phyloP scores from a whole-genome alignment of 805 yeast species.

The Priceomyces castillae region DNA sequence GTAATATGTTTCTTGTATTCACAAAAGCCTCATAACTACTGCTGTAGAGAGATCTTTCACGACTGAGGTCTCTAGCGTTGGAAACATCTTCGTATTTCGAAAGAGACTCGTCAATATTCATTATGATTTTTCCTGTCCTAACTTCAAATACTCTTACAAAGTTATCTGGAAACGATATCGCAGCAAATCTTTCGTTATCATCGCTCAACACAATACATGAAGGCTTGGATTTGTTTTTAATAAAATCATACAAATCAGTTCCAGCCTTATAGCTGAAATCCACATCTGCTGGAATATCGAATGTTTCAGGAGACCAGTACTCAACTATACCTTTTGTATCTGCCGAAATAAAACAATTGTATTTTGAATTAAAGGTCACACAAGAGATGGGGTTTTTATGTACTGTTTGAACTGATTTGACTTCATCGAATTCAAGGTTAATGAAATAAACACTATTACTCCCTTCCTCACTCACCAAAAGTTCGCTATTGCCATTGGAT shows the following conservation, averaged over 20 bases:
- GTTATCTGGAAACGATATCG: slow-evolving; percentile 29
- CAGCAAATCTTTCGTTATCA: slow-evolving; percentile 25
- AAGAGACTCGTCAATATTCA: slow-evolving; percentile 9
- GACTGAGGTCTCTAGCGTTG: neutral
- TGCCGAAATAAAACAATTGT: slow-evolving; percentile 17
- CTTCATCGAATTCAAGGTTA: slow-evolving; percentile 13
- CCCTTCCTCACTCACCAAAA: slow-evolving; percentile 13
- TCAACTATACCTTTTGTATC: slow-evolving; percentile 22
- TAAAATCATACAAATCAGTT: slow-evolving; percentile 36
- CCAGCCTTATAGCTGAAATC: slow-evolving; percentile 34
- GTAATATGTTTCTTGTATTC: slow-evolving; percentile 4
- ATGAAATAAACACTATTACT: slow-evolving; percentile 10
- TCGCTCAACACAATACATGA: slow-evolving; percentile 19
- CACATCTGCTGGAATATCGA: slow-evolving; percentile 9
- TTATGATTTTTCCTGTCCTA: slow-evolving; percentile 27
- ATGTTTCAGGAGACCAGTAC: slow-evolving; percentile 15
- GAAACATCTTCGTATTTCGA: slow-evolving; percentile 4
- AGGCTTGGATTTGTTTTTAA: slow-evolving; percentile 26
- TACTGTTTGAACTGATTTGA: slow-evolving; percentile 2
- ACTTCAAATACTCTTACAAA: slow-evolving; percentile 30
- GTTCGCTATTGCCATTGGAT: slow-evolving; percentile 5
- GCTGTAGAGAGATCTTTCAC: slow-evolving; percentile 2
- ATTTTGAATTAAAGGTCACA: slow-evolving; percentile 12
- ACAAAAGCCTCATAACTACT: neutral
- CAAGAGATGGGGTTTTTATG: slow-evolving; percentile 14